These are phyloP conservation scores for sorghum (Sorghum bicolor) DNA, from an alignment of 176 grass and related monocot species.

Conservation along the genomic window Sorghum_bicolor_NCBIv3 NC_012872.2:50308001-50308500, in stretches of 20 bases:
- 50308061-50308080: conserved; percentile 46
- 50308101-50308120: conserved; percentile 58
- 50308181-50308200: not conserved
- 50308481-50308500: conserved; percentile 31
- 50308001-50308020: conserved; percentile 83
- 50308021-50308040: conserved; percentile 79
- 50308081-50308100: conserved; percentile 51
- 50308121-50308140: conserved; percentile 21
- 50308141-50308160: not conserved
- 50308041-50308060: conserved; percentile 61
- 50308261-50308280: conserved; percentile 53
- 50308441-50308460: conserved; percentile 23
- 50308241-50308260: conserved; percentile 62
- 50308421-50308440: not conserved
- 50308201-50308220: conserved; percentile 66
- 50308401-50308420: not conserved
- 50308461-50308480: conserved; percentile 19
- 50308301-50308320: conserved; percentile 62
- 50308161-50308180: not conserved
- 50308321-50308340: not conserved
- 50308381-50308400: not conserved
- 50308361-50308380: not conserved
- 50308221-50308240: conserved; percentile 77
- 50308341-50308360: not conserved
- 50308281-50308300: conserved; percentile 39